phyloP scores from a whole-genome alignment of 169 alveolate genomes.

The Toxoplasma gondii region DNA sequence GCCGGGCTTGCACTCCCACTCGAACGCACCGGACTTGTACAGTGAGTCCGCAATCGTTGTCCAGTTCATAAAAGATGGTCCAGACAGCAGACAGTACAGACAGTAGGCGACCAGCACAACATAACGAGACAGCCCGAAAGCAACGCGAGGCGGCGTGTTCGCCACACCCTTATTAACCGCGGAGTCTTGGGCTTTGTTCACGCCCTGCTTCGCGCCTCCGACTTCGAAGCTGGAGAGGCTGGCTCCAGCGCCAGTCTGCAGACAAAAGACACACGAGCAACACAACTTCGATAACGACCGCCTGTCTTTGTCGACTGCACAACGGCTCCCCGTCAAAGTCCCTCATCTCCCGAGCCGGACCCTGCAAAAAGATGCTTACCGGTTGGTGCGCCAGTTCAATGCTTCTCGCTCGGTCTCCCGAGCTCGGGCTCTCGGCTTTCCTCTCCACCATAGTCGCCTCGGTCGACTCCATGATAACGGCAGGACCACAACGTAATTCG shows the following conservation, averaged over 20 bases:
- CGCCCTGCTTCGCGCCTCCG: neutral
- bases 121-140: slow-evolving; percentile 15
- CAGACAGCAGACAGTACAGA: slow-evolving; percentile 45
- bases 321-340: too few relatives aligned
- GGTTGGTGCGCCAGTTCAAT: too few relatives aligned
- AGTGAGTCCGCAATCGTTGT: slow-evolving; percentile 50
- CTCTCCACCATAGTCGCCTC: too few relatives aligned
- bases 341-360: too few relatives aligned
- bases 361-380: too few relatives aligned
- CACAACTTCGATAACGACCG: neutral
- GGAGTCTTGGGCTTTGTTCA: neutral
- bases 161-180: neutral
- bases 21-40: neutral
- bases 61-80: slow-evolving; percentile 45
- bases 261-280: neutral
- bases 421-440: too few relatives aligned
- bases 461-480: too few relatives aligned
- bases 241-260: neutral
- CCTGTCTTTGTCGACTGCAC: too few relatives aligned
- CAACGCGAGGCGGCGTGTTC: neutral
- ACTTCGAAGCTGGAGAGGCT: slow-evolving; percentile 3
- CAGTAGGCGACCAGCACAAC: slow-evolving; percentile 10
- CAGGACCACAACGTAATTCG: too few relatives aligned
- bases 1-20: slow-evolving; percentile 34
- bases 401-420: too few relatives aligned